These are phyloP conservation scores for Sapria himalayana DNA, from an alignment of 345 rosid species.

Conservation along the genomic window DNA sequence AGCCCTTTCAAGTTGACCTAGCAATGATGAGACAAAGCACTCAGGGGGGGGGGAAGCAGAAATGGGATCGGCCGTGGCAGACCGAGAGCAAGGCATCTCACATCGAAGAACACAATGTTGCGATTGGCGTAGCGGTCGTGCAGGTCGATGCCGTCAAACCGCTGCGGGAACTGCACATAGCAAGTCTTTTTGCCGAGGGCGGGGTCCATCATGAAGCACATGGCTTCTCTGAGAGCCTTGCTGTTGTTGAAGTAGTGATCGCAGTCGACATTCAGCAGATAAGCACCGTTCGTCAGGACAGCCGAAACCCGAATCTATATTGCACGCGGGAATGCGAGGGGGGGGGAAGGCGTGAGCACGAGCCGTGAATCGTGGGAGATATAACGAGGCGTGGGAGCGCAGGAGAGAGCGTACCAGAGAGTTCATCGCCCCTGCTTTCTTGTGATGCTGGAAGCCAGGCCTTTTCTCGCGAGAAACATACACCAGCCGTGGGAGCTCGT, in stretches of 20 bases:
- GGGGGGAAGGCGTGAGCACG: no score
- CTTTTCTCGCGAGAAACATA: slow-evolving; percentile 99
- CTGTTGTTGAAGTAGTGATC: slow-evolving; percentile 16
- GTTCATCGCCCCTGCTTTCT: slow-evolving; percentile 99
- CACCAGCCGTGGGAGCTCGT: slow-evolving; percentile 94
- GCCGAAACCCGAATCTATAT: slow-evolving; percentile 60
- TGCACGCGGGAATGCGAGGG: slow-evolving; percentile 9
- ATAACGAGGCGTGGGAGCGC: no score
- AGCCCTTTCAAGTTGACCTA: slow-evolving; percentile 88
- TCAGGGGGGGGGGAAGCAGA: no score
- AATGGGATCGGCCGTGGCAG: no score
- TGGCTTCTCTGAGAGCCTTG: slow-evolving; percentile 13
- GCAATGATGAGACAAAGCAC: no score
- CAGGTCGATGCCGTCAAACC: slow-evolving; percentile 31
- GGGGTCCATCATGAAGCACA: slow-evolving; percentile 16
- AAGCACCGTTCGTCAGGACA: slow-evolving; percentile 11
- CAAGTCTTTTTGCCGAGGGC: slow-evolving; percentile 7
- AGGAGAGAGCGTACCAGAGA: slow-evolving; percentile 66
- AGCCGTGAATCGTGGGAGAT: no score
- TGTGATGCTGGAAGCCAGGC: slow-evolving; percentile 99
- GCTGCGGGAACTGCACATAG: slow-evolving; percentile 15
- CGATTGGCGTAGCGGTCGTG: slow-evolving; percentile 99
- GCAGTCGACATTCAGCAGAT: slow-evolving; percentile 11
- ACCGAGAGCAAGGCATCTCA: no score
- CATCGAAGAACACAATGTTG: slow-evolving; percentile 95